Conservation (phyloP, 2,329 filamentous ascomycete species). For the Epichloe gansuensis region DNA sequence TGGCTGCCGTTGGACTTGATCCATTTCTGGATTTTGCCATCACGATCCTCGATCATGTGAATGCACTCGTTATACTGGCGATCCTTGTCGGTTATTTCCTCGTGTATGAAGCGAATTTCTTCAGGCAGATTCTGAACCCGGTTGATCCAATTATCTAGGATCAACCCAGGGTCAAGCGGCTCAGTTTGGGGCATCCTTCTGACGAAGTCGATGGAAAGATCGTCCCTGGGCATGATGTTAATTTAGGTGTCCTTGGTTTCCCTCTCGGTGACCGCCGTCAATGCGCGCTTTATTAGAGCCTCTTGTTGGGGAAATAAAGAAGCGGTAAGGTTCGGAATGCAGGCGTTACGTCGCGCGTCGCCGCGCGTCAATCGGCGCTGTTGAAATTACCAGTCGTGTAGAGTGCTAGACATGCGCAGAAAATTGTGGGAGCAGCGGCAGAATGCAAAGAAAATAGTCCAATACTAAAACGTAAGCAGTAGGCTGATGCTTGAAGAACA, state of each 20-base stretch:
- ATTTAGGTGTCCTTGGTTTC: conserved; percentile 24
- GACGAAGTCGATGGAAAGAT: conserved; percentile 57
- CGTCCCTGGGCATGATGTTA: conserved; percentile 62
- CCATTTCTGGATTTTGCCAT: conserved; percentile 67
- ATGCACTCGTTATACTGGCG: conserved; percentile 55
- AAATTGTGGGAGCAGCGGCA: background rate
- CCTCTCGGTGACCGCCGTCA: background rate
- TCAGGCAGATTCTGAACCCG: conserved; percentile 66
- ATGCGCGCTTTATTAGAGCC: background rate
- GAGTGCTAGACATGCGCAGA: background rate
- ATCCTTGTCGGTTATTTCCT: conserved; percentile 74
- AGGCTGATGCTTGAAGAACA: background rate
- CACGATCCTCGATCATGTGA: conserved; percentile 56
- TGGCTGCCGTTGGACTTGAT: conserved; percentile 67
- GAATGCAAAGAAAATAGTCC: background rate
- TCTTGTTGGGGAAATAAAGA: background rate
- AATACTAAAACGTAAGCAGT: background rate
- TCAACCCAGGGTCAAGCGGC: conserved; percentile 50
- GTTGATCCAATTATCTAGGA: conserved; percentile 69
- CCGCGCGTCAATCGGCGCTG: background rate
- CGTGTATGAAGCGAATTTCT: conserved; percentile 71
- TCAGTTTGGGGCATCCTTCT: conserved; percentile 51
- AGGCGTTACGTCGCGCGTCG: background rate
- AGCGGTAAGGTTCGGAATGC: no score
- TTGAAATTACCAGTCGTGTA: background rate